Evolutionary conservation across 73 alveolate genomes (phyloP), one percentile per base, ranked within the genome.

Genomic region (Diophrys appendiculata): DNA sequence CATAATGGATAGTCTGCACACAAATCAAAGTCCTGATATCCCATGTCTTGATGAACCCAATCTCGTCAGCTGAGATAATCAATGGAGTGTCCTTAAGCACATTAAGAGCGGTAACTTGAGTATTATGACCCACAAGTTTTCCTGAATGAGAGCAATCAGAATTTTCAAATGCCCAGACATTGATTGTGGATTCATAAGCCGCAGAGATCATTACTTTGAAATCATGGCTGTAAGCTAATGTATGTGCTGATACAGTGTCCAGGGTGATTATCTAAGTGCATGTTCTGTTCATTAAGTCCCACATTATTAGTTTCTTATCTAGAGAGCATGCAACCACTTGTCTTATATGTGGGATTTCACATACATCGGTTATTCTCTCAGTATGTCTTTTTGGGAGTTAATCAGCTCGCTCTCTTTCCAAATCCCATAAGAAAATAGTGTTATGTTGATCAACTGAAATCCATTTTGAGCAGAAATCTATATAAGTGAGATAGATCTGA

Each of bases 21-120:
- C 92, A 85, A 1, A 73, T 18, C 52, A 73, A 25, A 11, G 64
- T 60, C 60, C 92, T 68, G 33, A 85, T 85, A 78, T 85, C 92
- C 92, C 92, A 85, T 28, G 92, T 85, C 54, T 85, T 85, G 33
- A 85, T 65, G 55, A 78, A 85, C 3, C 92, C 92, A 0, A 85
- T 85, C 70, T 85, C 92, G 68, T 85, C 92, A 34, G 92, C 92
- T 3, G 88, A 77, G 29, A 85, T 85, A 33, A 78, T 25, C 28
- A 85, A 55, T 0, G 92, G 92, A 5, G 92, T 71, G 35, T 85
- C 92, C 43, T 85, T 77, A 0, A 85, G 69, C 34, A 85, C 73
- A 25, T 53, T 73, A 0, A 85, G 33, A 3, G 92, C 86, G 14
- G 92, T 78, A 0, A 85, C 85, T 52, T 79, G 33, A 26, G 91